Evolutionary conservation across 352 stramenopile species (phyloP), one percentile per base, ranked within the genome.

Genomic region (Phytophthora pinifolia): DNA sequence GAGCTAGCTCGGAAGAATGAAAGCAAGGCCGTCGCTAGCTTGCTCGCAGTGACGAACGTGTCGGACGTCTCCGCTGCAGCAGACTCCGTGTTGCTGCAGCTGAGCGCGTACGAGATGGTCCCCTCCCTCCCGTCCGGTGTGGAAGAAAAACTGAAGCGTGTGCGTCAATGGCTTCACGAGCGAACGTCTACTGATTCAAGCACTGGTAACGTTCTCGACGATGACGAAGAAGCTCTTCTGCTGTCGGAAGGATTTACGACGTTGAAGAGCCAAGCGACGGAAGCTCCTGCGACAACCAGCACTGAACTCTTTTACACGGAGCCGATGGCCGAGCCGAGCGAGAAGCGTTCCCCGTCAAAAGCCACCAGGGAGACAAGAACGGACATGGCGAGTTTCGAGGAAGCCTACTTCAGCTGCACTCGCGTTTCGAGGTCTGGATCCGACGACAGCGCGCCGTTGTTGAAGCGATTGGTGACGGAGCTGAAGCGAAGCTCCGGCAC

Each of bases 1-100:
- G 67, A 82, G 14, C 45, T 57, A 22, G 41, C 53, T 5, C 48
- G 68, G 39, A 71, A 70, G 25, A 81, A 76, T 17, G 78, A 92
- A 58, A 59, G 44, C 12, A 79, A 74, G 39, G 70, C 65, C 6
- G 46, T 67, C 14, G 37, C 67, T 25, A 72, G 74, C 9, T 47
- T 83, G 35, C 17, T 69, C 8, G 38, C 59, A 18, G 60, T 66
- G 6, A 75, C 66, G 30, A 63, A 75, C 10, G 10, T 30, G 2
- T 67, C 59, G 2, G 51, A 67, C 46, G 35, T 71, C 32, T 55
- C 67, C 9, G 35, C 56, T 39, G 62, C 56, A 49, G 54, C 60
- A 25, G 37, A 59, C 18, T 33, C 18, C 4, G 47, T 70, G 2
- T 44, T 72, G 18, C 61, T 70, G 52, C 55, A 74, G 9, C 31